Conservation (phyloP, 2,329 filamentous ascomycete genomes). For the Microcyclosporella mali region DNA sequence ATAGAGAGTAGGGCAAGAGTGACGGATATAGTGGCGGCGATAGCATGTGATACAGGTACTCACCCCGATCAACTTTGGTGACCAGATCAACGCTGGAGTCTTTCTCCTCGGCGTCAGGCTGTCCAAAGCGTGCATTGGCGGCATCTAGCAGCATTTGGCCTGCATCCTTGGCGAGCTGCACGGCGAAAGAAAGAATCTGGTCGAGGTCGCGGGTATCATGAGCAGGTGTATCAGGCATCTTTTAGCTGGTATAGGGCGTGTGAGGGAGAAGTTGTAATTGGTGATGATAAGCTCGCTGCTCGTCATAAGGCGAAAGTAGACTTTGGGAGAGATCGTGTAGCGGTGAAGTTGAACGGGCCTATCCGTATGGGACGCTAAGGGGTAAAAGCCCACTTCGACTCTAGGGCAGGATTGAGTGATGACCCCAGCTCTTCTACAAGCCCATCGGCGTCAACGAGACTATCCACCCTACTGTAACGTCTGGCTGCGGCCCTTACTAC, state of each 20-base stretch:
- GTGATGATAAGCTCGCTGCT: neutral
- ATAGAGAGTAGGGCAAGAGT: neutral
- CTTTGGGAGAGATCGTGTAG: too few relatives aligned
- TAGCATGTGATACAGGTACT: slow-evolving; percentile 11
- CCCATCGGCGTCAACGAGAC: too few relatives aligned
- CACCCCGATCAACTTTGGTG: slow-evolving; percentile 68
- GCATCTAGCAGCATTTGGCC: slow-evolving; percentile 61
- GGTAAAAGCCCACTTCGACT: too few relatives aligned
- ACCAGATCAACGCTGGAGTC: slow-evolving; percentile 72
- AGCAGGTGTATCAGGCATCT: neutral
- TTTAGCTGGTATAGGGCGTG: neutral
- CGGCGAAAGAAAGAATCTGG: slow-evolving; percentile 63
- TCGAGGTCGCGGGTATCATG: slow-evolving; percentile 36
- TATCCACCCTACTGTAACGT: too few relatives aligned
- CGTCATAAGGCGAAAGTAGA: neutral
- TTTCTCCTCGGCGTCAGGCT: slow-evolving; percentile 53
- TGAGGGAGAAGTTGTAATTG: neutral
- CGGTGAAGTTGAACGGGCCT: too few relatives aligned
- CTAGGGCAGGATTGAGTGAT: too few relatives aligned
- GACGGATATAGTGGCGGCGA: too few relatives aligned
- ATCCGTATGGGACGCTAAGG: too few relatives aligned
- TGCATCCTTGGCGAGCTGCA: slow-evolving; percentile 64
- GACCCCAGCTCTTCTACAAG: too few relatives aligned
- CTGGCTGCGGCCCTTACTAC: too few relatives aligned
- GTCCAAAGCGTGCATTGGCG: slow-evolving; percentile 51